phyloP scores from a whole-genome alignment of 495 filamentous ascomycete genomes.

The Bombardia bombarda region DNA sequence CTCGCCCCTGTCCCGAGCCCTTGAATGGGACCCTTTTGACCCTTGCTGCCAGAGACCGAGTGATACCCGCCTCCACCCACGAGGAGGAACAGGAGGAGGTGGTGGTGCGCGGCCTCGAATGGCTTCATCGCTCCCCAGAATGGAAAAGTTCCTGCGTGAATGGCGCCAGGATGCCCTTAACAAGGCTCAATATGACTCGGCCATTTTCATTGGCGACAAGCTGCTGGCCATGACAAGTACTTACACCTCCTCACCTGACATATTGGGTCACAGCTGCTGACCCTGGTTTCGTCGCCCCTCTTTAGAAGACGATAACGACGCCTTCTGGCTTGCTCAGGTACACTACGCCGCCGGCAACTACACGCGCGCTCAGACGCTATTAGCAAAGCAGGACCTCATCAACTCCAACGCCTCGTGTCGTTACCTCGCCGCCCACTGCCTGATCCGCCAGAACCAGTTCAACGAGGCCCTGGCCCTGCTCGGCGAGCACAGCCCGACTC shows the following conservation, averaged over 20 bases:
- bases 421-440: slow-evolving; percentile 88
- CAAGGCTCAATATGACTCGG: slow-evolving; percentile 90
- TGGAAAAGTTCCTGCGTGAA: slow-evolving; percentile 85
- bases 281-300: slow-evolving; percentile 12
- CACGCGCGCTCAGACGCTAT: slow-evolving; percentile 74
- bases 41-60: too few relatives aligned
- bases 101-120: too few relatives aligned
- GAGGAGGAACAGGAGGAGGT: too few relatives aligned
- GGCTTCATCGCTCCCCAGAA: slow-evolving; percentile 31
- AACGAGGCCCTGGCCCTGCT: slow-evolving; percentile 83
- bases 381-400: slow-evolving; percentile 79
- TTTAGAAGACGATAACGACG: slow-evolving; percentile 79
- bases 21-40: too few relatives aligned
- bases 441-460: slow-evolving; percentile 82
- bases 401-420: slow-evolving; percentile 73
- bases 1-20: too few relatives aligned
- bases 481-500: slow-evolving; percentile 84
- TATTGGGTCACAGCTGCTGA: neutral
- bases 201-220: slow-evolving; percentile 96
- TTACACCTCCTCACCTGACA: too few relatives aligned
- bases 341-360: slow-evolving; percentile 94
- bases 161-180: slow-evolving; percentile 92
- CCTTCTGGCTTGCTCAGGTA: slow-evolving; percentile 88
- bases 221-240: slow-evolving; percentile 85
- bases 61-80: too few relatives aligned